Conservation (phyloP, 2,329 filamentous ascomycete species). For the Karstenula rhodostoma region DNA sequence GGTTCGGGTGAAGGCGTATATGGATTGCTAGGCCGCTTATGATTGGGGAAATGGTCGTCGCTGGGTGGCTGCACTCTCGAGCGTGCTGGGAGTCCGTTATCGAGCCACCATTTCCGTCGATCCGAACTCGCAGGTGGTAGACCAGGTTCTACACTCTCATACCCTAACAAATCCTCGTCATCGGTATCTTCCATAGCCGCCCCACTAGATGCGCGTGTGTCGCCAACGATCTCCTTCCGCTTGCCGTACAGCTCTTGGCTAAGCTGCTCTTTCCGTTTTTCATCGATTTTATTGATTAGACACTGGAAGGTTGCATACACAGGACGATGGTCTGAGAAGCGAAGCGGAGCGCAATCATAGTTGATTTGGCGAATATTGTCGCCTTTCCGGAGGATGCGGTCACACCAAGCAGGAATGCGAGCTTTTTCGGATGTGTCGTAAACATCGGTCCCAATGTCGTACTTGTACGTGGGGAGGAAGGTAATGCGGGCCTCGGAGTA, state of each 20-base stretch:
- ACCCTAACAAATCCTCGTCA: slow-evolving; percentile 82
- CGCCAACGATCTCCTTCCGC: slow-evolving; percentile 71
- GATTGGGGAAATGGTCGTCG: slow-evolving; percentile 72
- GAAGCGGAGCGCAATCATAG: slow-evolving; percentile 82
- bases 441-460: slow-evolving; percentile 83
- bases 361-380: slow-evolving; percentile 80
- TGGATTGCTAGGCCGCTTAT: slow-evolving; percentile 79
- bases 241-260: slow-evolving; percentile 77
- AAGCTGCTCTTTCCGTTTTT: slow-evolving; percentile 74
- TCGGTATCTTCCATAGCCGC: slow-evolving; percentile 65
- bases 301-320: slow-evolving; percentile 92
- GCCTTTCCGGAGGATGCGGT: slow-evolving; percentile 89
- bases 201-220: slow-evolving; percentile 63
- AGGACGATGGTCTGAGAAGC: slow-evolving; percentile 95
- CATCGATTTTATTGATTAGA: slow-evolving; percentile 80
- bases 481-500: slow-evolving; percentile 90
- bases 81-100: slow-evolving; percentile 74
- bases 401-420: slow-evolving; percentile 96
- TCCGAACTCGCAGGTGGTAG: slow-evolving; percentile 70
- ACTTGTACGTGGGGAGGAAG: slow-evolving; percentile 96
- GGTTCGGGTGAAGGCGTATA: slow-evolving; percentile 77
- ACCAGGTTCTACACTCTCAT: slow-evolving; percentile 83
- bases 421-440: slow-evolving; percentile 97
- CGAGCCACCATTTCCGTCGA: slow-evolving; percentile 71
- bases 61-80: slow-evolving; percentile 74